These are phyloP conservation scores for Oryza coarctata DNA, from an alignment of 176 grass and related monocot species.

Conservation along the genomic window DNA sequence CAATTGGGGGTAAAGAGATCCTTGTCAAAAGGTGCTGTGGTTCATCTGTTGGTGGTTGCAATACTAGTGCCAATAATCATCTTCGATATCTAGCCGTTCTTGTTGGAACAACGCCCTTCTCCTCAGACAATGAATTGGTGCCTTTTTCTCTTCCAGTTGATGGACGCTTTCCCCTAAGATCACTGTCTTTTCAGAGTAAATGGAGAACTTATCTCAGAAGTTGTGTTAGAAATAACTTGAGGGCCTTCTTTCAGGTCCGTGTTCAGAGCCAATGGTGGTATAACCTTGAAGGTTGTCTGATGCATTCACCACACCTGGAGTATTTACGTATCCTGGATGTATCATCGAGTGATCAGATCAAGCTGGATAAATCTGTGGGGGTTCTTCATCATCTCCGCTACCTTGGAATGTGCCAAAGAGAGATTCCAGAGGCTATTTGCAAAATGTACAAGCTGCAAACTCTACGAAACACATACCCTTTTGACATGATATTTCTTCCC, in stretches of 20 bases:
- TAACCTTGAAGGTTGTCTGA: not conserved
- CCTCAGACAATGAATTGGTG: not conserved
- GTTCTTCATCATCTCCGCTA: conserved; percentile 25
- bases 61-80: not conserved
- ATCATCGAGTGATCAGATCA: not conserved
- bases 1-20: conserved; percentile 18
- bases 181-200: not conserved
- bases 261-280: not conserved
- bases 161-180: not conserved
- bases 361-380: conserved; percentile 7
- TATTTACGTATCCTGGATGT: conserved; percentile 21
- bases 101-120: not conserved
- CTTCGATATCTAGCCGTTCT: not conserved
- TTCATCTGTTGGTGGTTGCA: not conserved
- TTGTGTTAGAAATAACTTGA: not conserved
- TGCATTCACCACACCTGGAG: conserved; percentile 7
- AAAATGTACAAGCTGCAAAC: conserved; percentile 30
- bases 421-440: conserved; percentile 20
- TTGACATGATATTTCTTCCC: not conserved
- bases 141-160: not conserved
- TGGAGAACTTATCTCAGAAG: not conserved
- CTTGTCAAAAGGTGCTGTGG: not conserved
- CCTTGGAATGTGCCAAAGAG: not conserved
- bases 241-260: not conserved
- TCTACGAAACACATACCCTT: not conserved